Base-by-base conservation (phyloP, 495 filamentous ascomycete species). In the Sphaerosporella brunnea region DNA sequence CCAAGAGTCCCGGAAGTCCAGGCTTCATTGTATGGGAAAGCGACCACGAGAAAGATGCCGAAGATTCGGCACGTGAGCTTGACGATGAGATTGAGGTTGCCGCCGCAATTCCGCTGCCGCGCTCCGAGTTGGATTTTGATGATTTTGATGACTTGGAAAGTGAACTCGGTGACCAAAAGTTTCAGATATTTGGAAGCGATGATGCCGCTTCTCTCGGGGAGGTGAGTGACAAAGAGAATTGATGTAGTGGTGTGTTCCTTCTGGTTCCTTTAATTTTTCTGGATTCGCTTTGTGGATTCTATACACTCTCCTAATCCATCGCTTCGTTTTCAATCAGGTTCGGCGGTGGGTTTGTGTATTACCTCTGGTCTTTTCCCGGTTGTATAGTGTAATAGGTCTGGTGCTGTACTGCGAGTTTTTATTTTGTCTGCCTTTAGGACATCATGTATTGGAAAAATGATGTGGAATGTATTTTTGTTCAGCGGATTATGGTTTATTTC, bases 21-120 rank as follows among this genome's bases (percentile, higher is more conserved):
- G 50, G 48, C 13, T 39, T 45, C 25, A 36, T 45, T 32, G 23
- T 57, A 41, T 45, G 51, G 47, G 16, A 58, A 52, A 51, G 37
- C 16, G 54, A 58, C 25, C 20, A 32, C 18, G 52, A 51, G 26
- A 16, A 43, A 11, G 40, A 43, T 11, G 13, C 7, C 13, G 40
- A 43, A 18, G n/a, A n/a, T n/a, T n/a, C n/a, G n/a, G 28, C 28
- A 32, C 5, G 28, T 5, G 28, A 32, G 28, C 7, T 5, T 32
- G 28, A 13, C 13, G 35, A 37, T 37, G 35, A 37, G 18, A 15
- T 18, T 30, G 23, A 23, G 13, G 25, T 20, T n/a, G 42, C 24
- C 15, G 15, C 18, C 24, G 32, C 40, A 19, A 21, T 44, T 21
- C 42, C 32, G 50, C 16, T 20, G 51, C 30, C 3, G 48, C 34